Percentiles rank a stretch among this genome's conserved stretches.
phyloP scores from a whole-genome alignment of 192 early-diverging fungal genomes.

The Dissophora globulifera region DNA sequence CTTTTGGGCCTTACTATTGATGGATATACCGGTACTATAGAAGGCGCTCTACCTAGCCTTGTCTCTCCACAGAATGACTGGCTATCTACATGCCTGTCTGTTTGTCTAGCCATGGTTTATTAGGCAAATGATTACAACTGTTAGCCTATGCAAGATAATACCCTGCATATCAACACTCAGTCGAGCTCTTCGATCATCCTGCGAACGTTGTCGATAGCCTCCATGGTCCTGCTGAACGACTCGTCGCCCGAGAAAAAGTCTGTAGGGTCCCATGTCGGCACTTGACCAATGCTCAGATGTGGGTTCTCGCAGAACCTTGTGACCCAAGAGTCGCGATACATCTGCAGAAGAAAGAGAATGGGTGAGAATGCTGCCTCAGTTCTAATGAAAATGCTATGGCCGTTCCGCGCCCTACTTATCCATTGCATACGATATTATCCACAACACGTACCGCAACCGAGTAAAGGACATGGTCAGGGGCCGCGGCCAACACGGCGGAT shows the following conservation, averaged over 20 bases:
- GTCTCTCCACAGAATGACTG: no score
- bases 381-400: no score
- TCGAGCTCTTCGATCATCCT: constrained; percentile 1
- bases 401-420: neutral
- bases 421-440: neutral
- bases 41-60: no score
- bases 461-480: constrained; percentile 11
- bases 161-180: no score
- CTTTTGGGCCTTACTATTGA: no score
- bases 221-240: constrained; percentile 16
- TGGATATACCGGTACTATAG: no score
- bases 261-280: constrained; percentile 20
- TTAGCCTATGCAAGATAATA: no score
- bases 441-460: constrained; percentile 36
- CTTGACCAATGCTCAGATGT: constrained; percentile 30
- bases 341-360: no score
- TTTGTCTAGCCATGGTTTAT: no score
- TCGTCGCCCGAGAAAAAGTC: constrained; percentile 40
- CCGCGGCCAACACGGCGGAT: neutral
- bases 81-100: no score
- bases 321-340: constrained; percentile 34
- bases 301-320: constrained; percentile 41
- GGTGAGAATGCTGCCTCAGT: no score
- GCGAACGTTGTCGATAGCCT: constrained; percentile 12
- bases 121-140: no score